Base-by-base conservation (phyloP, 768 basidiomycete species). In the Xanthoconium stramineum region DNA sequence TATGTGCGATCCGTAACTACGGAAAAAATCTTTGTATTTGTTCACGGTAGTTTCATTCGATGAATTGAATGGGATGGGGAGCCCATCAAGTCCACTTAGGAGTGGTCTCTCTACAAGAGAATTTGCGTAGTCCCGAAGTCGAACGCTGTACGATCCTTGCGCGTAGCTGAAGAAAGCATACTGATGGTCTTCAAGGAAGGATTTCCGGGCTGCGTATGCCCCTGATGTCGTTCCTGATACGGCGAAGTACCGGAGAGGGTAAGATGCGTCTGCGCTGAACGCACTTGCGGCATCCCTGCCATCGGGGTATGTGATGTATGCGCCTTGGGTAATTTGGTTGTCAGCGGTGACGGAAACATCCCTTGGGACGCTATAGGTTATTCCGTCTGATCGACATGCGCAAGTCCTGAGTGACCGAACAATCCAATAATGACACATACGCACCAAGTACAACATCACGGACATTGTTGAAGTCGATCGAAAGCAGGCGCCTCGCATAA, bases 101-200 rank as follows among this genome's bases (percentile, higher is more conserved):
- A 47, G 46, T 6, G 30, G 32, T 14, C 1, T 7, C 32, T 33
- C 19, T 13, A 47, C 32, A 8, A 47, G 46, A 19, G 30, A 32
- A 5, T 33, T 7, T 5, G 30, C 32, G 19, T 33, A 47, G 46
- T 56, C 55, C 30, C 32, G 50, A n/a, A 46, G 50, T 13, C 50
- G 55, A 11, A 32, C 55, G 5, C 3, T 35, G 11, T 52, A 56
- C 2, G 37, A 39, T 19, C 50, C 50, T 24, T 52, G 37, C 5
- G 43, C 11, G 44, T 40, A 56, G 17, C 44, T 56, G 32, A 56
- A 56, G 37, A 56, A 56, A 6, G 55, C 43, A 33, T 47, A 56
- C 38, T 56, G 55, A 15, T 46, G 44, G 9, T 5, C 5, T n/a
- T 45, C 36, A 40, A 52, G 50, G 32, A 56, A 56, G 6, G 50